These are phyloP conservation scores for Neurospora sp. DNA, from an alignment of 495 filamentous ascomycete species.

Conservation along the genomic window DNA sequence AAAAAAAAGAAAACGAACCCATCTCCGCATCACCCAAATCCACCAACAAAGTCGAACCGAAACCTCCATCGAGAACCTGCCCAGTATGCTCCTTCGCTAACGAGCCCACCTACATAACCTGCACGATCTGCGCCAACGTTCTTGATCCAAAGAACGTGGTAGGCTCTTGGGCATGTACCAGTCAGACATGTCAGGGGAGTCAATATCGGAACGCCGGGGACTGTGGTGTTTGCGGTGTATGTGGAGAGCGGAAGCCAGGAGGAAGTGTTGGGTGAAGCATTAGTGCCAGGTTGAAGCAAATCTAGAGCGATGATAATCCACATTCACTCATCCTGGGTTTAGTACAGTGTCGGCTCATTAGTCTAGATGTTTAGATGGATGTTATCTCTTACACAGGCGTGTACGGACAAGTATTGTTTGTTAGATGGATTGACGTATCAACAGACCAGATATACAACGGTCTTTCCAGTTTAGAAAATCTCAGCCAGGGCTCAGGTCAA, in stretches of 20 bases:
- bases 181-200: constrained; percentile 39
- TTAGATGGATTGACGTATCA: no score
- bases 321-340: no score
- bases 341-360: no score
- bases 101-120: constrained; percentile 38
- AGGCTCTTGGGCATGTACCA: constrained; percentile 50
- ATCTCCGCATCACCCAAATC: not conserved
- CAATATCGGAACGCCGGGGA: constrained; percentile 56
- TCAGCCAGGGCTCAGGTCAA: no score
- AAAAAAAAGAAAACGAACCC: not conserved
- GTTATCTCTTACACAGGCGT: no score
- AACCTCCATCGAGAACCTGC: constrained; percentile 26
- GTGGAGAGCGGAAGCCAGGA: constrained; percentile 35
- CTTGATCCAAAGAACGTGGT: constrained; percentile 40
- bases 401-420: no score
- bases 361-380: no score
- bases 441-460: no score
- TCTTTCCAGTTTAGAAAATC: no score
- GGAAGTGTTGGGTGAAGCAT: not conserved
- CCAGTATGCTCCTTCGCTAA: constrained; percentile 56
- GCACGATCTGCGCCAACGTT: constrained; percentile 56
- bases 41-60: not conserved
- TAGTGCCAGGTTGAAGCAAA: not conserved
- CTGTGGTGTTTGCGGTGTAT: constrained; percentile 55
- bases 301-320: no score